Evolutionary conservation across 2,329 filamentous ascomycete species (phyloP).

Genomic region (Aspergillus chevalieri): DNA sequence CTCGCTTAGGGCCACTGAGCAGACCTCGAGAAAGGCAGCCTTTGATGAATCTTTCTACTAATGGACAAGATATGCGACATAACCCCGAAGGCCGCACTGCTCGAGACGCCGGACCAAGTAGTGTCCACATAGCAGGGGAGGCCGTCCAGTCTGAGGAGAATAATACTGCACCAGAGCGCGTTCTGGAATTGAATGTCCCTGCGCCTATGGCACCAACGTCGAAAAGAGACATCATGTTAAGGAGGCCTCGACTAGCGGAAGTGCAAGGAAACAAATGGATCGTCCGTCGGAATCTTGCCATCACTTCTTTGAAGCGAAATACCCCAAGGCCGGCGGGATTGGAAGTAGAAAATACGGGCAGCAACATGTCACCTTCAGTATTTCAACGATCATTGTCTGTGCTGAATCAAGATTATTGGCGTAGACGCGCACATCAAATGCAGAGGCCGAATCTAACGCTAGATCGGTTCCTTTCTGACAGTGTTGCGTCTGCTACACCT

Average conservation of each 20-base stretch:
- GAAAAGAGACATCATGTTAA: not conserved
- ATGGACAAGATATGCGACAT: conserved; percentile 8
- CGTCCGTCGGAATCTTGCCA: conserved; percentile 26
- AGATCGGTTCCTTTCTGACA: conserved; percentile 30
- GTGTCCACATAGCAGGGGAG: not conserved
- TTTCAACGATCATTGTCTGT: conserved; percentile 29
- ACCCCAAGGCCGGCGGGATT: conserved; percentile 29
- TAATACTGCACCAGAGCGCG: conserved; percentile 3
- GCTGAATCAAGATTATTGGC: conserved; percentile 25
- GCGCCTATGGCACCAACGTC: not conserved
- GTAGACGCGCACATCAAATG: conserved; percentile 9
- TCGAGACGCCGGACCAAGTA: conserved; percentile 4
- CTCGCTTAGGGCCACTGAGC: conserved; percentile 12
- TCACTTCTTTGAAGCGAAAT: conserved; percentile 32
- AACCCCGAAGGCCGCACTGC: not conserved
- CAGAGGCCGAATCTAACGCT: conserved; percentile 24
- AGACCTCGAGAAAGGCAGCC: conserved; percentile 18
- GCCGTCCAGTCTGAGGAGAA: conserved; percentile 1
- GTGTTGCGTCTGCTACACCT: conserved; percentile 4
- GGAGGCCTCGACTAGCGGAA: conserved; percentile 8
- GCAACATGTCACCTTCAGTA: conserved; percentile 10
- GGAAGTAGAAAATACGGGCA: conserved; percentile 18
- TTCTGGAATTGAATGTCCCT: not conserved
- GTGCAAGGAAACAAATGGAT: conserved; percentile 27
- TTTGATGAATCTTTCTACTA: conserved; percentile 15